Base-by-base conservation (phyloP, 2,329 filamentous ascomycete species). In the Sclerotinia glacialis region DNA sequence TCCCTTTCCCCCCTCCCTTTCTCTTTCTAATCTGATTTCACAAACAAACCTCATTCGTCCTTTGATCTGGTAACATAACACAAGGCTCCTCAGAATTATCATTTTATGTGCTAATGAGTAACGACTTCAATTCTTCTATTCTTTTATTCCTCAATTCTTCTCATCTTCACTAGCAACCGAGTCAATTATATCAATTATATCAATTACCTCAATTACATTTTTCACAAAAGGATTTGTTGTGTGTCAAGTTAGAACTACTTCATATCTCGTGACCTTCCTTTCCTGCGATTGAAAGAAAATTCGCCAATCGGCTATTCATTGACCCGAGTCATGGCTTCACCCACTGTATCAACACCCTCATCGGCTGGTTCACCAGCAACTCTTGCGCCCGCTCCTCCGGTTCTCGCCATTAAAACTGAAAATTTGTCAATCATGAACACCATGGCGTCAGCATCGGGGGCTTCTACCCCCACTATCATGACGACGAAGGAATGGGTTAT, bases 401-500 rank as follows among this genome's bases (percentile, higher is more conserved):
- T 67, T 26, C 72, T 82, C 67, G 79, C 78, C 18, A 78, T 78
- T 64, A 75, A 74, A 65, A 67, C 68, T 23, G 63, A 61, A 52
- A 72, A 71, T 44, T 50, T 65, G 21, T 59, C 70, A 23, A 72
- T 65, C 54, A 72, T 72, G 67, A 65, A 67, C 55, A 47, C 66
- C 7, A 68, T 72, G 62, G 69, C 69, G 64, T 70, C 75, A 40
- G 66, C 72, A 40, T 75, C 78, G 40, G 79, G 23, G 12, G 76
- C 78, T 47, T 71, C 77, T 47, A 78, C 78, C 11, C 77, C 79
- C 68, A 74, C 78, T 64, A 81, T 83, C 63, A 86, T 93, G 77
- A 94, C 91, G 46, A 90, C 86, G 73, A 93, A 89, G 78, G 90
- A 94, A 86, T 95, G 91, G 91, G 84, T 94, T 31, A 88, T 95